These are phyloP conservation scores for Pythium aristosporum DNA, from an alignment of 352 stramenopile species.

Conservation along the genomic window DNA sequence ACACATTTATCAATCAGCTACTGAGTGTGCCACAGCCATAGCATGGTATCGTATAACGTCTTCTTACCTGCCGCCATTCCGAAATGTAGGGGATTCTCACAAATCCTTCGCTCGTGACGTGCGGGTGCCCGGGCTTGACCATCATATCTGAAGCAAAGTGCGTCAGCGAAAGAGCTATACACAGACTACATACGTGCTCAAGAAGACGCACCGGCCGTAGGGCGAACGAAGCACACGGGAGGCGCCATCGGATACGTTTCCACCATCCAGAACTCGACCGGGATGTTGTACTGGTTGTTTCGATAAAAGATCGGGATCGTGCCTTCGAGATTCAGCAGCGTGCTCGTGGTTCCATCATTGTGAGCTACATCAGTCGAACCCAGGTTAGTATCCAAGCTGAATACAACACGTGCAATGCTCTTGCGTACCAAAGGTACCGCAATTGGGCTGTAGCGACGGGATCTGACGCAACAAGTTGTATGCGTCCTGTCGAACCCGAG, in stretches of 20 bases:
- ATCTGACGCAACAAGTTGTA: conserved; percentile 87
- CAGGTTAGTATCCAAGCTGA: neutral
- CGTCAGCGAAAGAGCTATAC: neutral
- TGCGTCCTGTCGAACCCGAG: conserved; percentile 77
- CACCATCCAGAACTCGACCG: conserved; percentile 87
- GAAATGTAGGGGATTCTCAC: conserved; percentile 85
- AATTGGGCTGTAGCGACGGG: conserved; percentile 82
- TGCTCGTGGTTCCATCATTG: conserved; percentile 86
- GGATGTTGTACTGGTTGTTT: conserved; percentile 91
- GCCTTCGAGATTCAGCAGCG: conserved; percentile 77
- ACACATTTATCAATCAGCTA: neutral
- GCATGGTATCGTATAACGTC: neutral
- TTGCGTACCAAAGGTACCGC: conserved; percentile 71
- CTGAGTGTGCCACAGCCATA: neutral
- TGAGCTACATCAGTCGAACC: conserved; percentile 40
- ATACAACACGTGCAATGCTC: too few species aligned
- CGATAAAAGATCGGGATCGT: conserved; percentile 92
- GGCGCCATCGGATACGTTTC: conserved; percentile 80
- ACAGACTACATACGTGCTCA: neutral
- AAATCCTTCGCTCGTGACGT: conserved; percentile 85
- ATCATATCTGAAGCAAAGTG: conserved; percentile 59
- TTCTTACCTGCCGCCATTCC: conserved; percentile 61
- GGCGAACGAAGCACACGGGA: conserved; percentile 86
- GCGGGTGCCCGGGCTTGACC: conserved; percentile 83
- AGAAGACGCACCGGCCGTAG: conserved; percentile 48